Evolutionary conservation across 768 basidiomycete genomes (phyloP), one percentile per base, ranked within the genome.

Genomic region (Boletales sp.): DNA sequence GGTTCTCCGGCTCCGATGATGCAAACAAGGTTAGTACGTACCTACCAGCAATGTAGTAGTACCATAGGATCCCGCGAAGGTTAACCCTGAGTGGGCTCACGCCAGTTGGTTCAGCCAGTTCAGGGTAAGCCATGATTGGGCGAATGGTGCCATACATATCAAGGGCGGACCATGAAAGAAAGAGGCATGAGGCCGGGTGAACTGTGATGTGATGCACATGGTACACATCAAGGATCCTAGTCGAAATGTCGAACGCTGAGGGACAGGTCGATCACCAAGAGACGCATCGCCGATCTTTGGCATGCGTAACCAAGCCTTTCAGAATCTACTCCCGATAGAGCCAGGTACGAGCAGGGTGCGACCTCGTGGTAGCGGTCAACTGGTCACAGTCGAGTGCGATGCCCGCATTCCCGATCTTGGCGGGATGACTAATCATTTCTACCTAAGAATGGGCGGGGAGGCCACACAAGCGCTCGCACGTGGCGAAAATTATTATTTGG

Each of bases 291-390:
- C 43, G 55, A 58, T 60, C 46, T 8, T 17, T 36, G 31, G 31
- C 19, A 19, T 44, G 44, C 34, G 44, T 46, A 37, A 46, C 44
- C 25, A 46, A 8, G 33, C 17, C 15, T 34, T 11, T 6, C 8
- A 18, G 10, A 39, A 55, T 58, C 55, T 62, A 18, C 46, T 49
- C 49, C 58, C 50, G 56, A 40, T 41, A 44, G 13, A 18, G 3
- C 30, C 40, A 61, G 58, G 57, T 38, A 58, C 57, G 38, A 7
- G 34, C 25, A 50, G 31, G 39, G 6, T 35, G 38, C 41, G 21
- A 40, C 57, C 59, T 63, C 61, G 59, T 63, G 57, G 61, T 35
- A 44, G 12, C 18, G 28, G 60, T 50, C 46, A 50, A 62, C 41
- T 57, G 30, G 51, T 34, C 46, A 50, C 45, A 55, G 44, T 36